Percentiles rank a stretch among this genome's conserved stretches.
phyloP scores from a whole-genome alignment of 257 asterid genomes.

The Gynochthodes officinalis region DNA sequence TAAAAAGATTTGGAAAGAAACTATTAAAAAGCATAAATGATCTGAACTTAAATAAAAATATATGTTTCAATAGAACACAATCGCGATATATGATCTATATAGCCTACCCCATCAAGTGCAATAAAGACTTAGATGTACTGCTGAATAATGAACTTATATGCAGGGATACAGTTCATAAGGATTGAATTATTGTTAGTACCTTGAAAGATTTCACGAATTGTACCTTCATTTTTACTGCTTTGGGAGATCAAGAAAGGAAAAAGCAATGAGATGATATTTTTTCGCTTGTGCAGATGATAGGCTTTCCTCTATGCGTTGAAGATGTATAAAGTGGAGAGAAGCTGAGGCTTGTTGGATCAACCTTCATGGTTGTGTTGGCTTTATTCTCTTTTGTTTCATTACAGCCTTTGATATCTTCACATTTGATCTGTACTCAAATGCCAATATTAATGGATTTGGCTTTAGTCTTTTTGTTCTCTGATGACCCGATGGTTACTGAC shows the following conservation, averaged over 20 bases:
- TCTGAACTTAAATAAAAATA: no score
- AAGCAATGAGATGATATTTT: background rate
- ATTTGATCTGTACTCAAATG: background rate
- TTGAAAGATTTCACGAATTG: background rate
- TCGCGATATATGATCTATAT: no score
- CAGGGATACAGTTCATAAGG: background rate
- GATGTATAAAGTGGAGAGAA: slow-evolving; percentile 27
- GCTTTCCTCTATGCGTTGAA: background rate
- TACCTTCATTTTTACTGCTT: background rate
- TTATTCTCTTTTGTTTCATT: slow-evolving; percentile 13
- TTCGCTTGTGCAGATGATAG: slow-evolving; percentile 11
- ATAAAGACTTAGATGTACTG: no score
- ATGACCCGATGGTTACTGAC: background rate
- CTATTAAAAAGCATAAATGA: no score
- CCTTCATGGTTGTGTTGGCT: slow-evolving; percentile 11
- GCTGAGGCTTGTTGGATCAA: slow-evolving; percentile 11
- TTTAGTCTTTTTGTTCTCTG: background rate
- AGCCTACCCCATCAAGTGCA: no score
- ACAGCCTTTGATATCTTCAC: slow-evolving; percentile 3
- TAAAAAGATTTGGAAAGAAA: no score
- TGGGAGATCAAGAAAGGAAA: background rate
- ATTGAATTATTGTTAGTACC: background rate
- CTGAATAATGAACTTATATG: background rate
- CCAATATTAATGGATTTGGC: slow-evolving; percentile 18
- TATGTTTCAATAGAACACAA: no score